Conservation (phyloP, 306 rosid genomes). For the Medicago arabica region DNA sequence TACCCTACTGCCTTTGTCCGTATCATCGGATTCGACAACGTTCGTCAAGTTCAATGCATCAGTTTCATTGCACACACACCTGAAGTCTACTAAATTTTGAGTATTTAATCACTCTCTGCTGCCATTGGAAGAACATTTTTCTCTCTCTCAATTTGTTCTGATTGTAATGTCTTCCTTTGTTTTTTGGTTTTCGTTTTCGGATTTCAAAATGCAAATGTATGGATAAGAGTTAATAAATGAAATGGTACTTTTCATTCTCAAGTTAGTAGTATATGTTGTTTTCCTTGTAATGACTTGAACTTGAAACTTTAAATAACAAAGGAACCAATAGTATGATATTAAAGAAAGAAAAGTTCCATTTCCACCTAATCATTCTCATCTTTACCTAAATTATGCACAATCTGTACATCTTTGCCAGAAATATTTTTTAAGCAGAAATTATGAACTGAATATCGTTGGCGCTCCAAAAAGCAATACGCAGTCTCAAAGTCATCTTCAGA, state of each 20-base stretch:
- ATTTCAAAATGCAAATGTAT: slow-evolving; percentile 39
- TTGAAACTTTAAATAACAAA: too few species aligned
- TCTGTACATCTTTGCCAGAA: too few species aligned
- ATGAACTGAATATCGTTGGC: not conserved
- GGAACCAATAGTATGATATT: too few species aligned
- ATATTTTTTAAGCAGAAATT: too few species aligned
- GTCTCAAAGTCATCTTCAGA: not conserved
- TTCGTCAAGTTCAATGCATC: slow-evolving; percentile 78
- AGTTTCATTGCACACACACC: slow-evolving; percentile 89
- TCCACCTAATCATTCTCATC: too few species aligned
- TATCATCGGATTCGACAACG: slow-evolving; percentile 85
- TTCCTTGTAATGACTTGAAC: too few species aligned
- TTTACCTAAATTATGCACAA: too few species aligned
- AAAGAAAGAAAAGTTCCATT: too few species aligned
- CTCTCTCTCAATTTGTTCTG: not conserved
- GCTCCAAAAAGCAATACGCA: not conserved
- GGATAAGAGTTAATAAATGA: slow-evolving; percentile 38
- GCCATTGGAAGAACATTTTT: not conserved
- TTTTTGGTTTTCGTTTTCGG: slow-evolving; percentile 32
- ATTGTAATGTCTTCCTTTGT: slow-evolving; percentile 18
- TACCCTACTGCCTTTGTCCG: slow-evolving; percentile 58
- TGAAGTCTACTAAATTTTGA: not conserved
- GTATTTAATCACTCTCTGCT: not conserved
- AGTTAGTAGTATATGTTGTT: too few species aligned
- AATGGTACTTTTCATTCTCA: not conserved